Conservation (phyloP, 2,329 filamentous ascomycete genomes). For the Penicillium crustosum region DNA sequence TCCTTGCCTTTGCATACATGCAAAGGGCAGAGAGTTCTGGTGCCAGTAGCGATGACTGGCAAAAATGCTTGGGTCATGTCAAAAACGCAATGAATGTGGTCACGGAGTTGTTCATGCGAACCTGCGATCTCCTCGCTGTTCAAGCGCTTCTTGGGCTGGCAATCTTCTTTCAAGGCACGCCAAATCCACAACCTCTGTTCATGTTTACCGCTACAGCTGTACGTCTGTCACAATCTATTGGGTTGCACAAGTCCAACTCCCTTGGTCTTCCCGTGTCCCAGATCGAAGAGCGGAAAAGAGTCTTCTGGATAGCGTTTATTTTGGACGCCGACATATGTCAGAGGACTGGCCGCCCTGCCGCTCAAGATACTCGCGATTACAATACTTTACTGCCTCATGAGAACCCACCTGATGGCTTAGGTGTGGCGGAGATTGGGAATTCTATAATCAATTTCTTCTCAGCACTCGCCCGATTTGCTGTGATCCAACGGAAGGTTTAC, state of each 20-base stretch:
- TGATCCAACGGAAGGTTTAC: constrained; percentile 16
- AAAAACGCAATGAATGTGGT: constrained; percentile 23
- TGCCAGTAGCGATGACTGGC: constrained; percentile 15
- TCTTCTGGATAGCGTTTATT: constrained; percentile 26
- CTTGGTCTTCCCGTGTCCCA: constrained; percentile 12
- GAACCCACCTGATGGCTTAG: constrained; percentile 11
- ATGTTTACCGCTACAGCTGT: constrained; percentile 25
- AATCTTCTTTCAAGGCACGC: constrained; percentile 26
- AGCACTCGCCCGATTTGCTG: constrained; percentile 15
- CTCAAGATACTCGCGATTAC: constrained; percentile 20
- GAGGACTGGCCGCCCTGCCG: constrained; percentile 20
- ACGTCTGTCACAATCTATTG: constrained; percentile 24
- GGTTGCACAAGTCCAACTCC: constrained; percentile 19
- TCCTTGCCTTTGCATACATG: constrained; percentile 21
- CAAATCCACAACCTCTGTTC: constrained; percentile 23
- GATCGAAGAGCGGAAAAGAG: constrained; percentile 19
- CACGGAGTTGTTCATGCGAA: constrained; percentile 19
- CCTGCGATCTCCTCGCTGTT: constrained; percentile 19
- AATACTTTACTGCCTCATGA: constrained; percentile 15
- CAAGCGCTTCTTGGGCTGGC: constrained; percentile 23
- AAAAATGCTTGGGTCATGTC: constrained; percentile 19
- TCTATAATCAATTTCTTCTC: constrained; percentile 17
- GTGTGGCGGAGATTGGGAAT: constrained; percentile 8
- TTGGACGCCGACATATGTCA: constrained; percentile 26
- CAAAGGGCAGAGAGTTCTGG: constrained; percentile 12